Conservation (phyloP, 2,329 filamentous ascomycete species). For the Pyrenochaeta sp. region DNA sequence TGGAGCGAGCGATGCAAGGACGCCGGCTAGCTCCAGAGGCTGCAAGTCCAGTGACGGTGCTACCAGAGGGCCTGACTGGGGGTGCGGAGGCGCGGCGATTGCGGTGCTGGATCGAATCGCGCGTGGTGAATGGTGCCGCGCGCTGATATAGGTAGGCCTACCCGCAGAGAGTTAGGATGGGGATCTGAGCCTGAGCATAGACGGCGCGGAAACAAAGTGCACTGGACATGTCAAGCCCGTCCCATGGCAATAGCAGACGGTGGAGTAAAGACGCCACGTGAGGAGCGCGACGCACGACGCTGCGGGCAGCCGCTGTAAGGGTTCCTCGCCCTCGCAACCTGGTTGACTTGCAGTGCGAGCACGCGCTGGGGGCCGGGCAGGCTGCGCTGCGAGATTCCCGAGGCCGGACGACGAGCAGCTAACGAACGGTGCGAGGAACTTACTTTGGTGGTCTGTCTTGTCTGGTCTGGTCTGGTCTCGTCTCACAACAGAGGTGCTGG, state of each 20-base stretch:
- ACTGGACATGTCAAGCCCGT: conserved; percentile 10
- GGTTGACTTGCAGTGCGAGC: conserved; percentile 18
- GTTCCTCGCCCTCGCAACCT: conserved; percentile 11
- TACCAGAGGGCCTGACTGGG: background rate
- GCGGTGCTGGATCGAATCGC: background rate
- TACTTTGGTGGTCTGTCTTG: too few species aligned
- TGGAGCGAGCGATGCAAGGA: conserved; percentile 1
- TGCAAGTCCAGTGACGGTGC: conserved; percentile 1
- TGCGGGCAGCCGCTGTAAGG: conserved; percentile 35
- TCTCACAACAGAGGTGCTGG: background rate
- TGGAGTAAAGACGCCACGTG: conserved; percentile 26
- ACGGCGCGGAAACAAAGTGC: conserved; percentile 15
- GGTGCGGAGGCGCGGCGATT: background rate
- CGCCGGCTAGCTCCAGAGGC: background rate
- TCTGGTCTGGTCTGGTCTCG: background rate
- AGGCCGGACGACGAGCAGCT: conserved; percentile 8
- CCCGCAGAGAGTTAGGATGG: background rate
- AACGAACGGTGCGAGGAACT: background rate
- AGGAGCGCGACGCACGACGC: conserved; percentile 13
- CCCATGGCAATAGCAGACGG: conserved; percentile 21
- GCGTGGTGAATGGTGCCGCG: conserved; percentile 11
- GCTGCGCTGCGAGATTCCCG: conserved; percentile 14
- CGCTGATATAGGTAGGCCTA: background rate
- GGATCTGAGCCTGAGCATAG: background rate
- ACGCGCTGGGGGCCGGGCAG: background rate